Percentiles rank a stretch among this genome's conserved stretches.
phyloP scores from a whole-genome alignment of 192 early-diverging fungal genomes.

The Thamnidium elegans region DNA sequence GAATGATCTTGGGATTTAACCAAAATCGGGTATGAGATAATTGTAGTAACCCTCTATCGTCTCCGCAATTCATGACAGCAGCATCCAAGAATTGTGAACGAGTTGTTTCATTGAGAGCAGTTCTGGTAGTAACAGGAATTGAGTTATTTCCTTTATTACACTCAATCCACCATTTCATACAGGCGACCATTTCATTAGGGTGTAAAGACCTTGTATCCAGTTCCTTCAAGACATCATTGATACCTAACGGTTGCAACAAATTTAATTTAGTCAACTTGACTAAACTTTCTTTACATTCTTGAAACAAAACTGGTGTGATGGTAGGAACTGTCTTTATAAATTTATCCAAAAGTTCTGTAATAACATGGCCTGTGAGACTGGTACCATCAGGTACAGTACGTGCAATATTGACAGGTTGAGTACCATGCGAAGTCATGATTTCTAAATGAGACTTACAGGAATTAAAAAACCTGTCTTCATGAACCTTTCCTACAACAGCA shows the following conservation, averaged over 20 bases:
- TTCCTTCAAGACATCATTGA: conserved; percentile 68
- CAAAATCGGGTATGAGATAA: conserved; percentile 56
- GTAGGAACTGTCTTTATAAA: conserved; percentile 69
- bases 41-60: conserved; percentile 30
- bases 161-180: conserved; percentile 78
- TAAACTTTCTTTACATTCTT: conserved; percentile 56
- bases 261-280: conserved; percentile 45
- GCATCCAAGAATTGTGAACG: conserved; percentile 43
- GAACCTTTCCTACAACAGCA: conserved; percentile 56
- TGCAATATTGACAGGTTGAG: conserved; percentile 46
- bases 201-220: conserved; percentile 54
- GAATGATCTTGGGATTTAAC: conserved; percentile 65
- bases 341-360: conserved; percentile 58
- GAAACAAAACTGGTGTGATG: conserved; percentile 49
- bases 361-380: not conserved
- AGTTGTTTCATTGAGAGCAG: not conserved
- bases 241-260: conserved; percentile 46
- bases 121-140: conserved; percentile 30
- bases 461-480: conserved; percentile 56
- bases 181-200: conserved; percentile 55
- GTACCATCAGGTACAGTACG: conserved; percentile 35
- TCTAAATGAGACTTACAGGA: conserved; percentile 43
- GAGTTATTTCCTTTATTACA: conserved; percentile 34
- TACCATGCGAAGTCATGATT: conserved; percentile 68
- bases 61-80: conserved; percentile 46